Conservation (phyloP, 1,284 basidiomycete genomes). For the Puccinia horiana region DNA sequence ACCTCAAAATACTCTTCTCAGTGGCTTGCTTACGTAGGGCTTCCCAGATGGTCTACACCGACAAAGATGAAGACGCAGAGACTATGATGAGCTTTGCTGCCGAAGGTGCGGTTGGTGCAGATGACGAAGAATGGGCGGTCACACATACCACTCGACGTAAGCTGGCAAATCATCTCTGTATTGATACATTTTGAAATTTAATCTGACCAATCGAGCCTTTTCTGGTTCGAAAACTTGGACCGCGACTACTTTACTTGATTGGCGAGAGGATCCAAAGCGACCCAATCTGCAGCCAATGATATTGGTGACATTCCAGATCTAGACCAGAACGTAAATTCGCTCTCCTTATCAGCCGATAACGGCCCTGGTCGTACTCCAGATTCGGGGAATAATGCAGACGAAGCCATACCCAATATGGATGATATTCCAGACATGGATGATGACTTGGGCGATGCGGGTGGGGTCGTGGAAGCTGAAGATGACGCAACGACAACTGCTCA, state of each 20-base stretch:
- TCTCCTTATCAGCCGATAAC: slow-evolving; percentile 20
- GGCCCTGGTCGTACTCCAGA: slow-evolving; percentile 35
- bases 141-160: slow-evolving; percentile 45
- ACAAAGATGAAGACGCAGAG: slow-evolving; percentile 90
- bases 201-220: background rate
- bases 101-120: slow-evolving; percentile 61
- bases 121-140: slow-evolving; percentile 48
- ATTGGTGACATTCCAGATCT: slow-evolving; percentile 82
- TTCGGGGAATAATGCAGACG: slow-evolving; percentile 56
- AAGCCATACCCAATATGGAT: slow-evolving; percentile 76
- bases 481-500: slow-evolving; percentile 74
- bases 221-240: background rate
- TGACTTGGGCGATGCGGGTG: slow-evolving; percentile 54
- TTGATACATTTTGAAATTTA: background rate
- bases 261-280: background rate
- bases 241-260: background rate
- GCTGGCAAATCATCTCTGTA: background rate
- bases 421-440: slow-evolving; percentile 93
- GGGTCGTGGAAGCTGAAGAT: slow-evolving; percentile 71
- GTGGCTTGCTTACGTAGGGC: slow-evolving; percentile 90
- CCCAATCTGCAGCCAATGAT: slow-evolving; percentile 55
- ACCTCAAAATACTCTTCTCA: no score
- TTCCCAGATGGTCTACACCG: slow-evolving; percentile 85
- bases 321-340: slow-evolving; percentile 60
- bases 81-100: slow-evolving; percentile 68